Percentiles rank a stretch among this genome's conserved stretches.
Conservation (phyloP, 192 early-diverging fungal species). For the Chytriomyces sp. region DNA sequence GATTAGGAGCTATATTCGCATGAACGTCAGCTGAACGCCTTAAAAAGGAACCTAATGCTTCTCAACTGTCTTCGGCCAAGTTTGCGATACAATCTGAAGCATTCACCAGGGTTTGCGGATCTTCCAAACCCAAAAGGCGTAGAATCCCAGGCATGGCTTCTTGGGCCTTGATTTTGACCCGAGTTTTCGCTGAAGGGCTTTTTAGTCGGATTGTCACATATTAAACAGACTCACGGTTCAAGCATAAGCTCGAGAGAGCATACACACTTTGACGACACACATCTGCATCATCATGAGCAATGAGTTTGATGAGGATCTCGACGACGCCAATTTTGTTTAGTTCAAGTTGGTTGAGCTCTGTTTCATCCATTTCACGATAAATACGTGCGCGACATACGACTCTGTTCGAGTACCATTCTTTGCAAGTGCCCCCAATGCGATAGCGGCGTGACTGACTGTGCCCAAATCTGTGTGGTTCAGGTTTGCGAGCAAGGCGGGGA, state of each 20-base stretch:
- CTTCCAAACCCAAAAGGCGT: slow-evolving; percentile 43
- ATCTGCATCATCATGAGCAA: slow-evolving; percentile 50
- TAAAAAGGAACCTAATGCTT: not conserved
- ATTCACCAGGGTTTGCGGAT: slow-evolving; percentile 48
- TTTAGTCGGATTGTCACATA: not conserved
- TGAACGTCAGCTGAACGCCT: not conserved
- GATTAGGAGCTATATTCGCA: slow-evolving; percentile 22
- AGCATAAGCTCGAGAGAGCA: slow-evolving; percentile 50
- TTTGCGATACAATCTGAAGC: slow-evolving; percentile 53
- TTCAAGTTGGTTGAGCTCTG: slow-evolving; percentile 53
- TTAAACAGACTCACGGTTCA: slow-evolving; percentile 38
- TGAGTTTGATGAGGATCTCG: slow-evolving; percentile 45
- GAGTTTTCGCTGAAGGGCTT: slow-evolving; percentile 39
- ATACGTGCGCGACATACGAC: not conserved
- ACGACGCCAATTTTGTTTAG: slow-evolving; percentile 47
- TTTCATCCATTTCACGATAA: too few species aligned
- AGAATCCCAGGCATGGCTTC: slow-evolving; percentile 41
- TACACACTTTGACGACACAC: slow-evolving; percentile 40
- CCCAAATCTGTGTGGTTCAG: slow-evolving; percentile 38
- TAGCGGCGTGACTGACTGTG: slow-evolving; percentile 43
- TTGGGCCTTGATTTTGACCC: slow-evolving; percentile 35
- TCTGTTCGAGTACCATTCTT: slow-evolving; percentile 43
- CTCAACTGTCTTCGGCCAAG: slow-evolving; percentile 56
- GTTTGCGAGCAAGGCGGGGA: slow-evolving; percentile 34
- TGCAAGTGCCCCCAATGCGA: slow-evolving; percentile 43